Base-by-base conservation (phyloP, 139 green algal genomes). In the Diplosphaera chodatii region DNA sequence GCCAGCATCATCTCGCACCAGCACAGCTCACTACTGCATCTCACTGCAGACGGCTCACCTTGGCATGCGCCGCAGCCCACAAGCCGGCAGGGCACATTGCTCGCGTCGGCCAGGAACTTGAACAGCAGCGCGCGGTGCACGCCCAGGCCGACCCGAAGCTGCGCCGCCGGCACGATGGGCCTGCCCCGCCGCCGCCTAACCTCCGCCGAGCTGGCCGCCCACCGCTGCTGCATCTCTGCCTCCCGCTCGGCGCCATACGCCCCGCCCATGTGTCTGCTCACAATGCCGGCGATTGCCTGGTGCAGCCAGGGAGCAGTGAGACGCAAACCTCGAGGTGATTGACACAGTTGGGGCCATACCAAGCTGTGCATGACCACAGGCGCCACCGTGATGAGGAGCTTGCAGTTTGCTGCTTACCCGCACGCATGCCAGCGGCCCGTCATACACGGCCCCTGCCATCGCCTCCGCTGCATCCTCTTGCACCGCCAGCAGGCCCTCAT, bases 101-200 rank as follows among this genome's bases (percentile, higher is more conserved):
- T 71, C 15, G 77, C 75, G 66, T 92, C 89, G 1, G 85, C 86
- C 8, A 96, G 78, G n/a, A 81, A 66, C 79, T 97, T 97, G 83
- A 92, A 97, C 40, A 96, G 82, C 72, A 96, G 78, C 27, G 88
- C 88, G 15, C 92, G 74, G 75, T 97, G 92, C 10, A 90, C 70
- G 15, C 65, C 30, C 16, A 84, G 40, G 15, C 90, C 91, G 21
- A 81, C 70, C 28, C 65, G 64, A 55, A 96, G 80, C 2, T 72
- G 63, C 16, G 88, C 90, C 0, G 94, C 77, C 15, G 67, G 77
- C 20, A 95, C 70, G 3, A 92, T 80, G 15, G 79, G 70, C 30
- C 70, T 84, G 18, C 69, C 41, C 22, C 28, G 40, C 33, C 72
- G 64, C 33, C 73, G 31, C 80, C 78, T 85, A 10, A 74, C 23